phyloP scores from a whole-genome alignment of 1,139 yeast genomes.

The Kluyveromyces marxianus region DNA sequence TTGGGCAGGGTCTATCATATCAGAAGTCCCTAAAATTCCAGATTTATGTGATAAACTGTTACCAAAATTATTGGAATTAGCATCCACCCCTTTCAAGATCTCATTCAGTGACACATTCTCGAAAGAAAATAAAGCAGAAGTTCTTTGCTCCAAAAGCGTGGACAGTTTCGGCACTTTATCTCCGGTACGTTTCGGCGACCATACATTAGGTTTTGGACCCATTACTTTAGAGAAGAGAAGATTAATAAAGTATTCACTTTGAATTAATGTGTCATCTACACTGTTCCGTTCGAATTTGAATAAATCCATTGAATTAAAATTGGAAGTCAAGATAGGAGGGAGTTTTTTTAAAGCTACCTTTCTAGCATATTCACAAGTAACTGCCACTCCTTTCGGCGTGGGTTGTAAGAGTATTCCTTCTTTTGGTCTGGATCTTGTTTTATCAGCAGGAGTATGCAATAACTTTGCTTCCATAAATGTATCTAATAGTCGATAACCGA shows the following conservation, averaged over 20 bases:
- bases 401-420: conserved; percentile 54
- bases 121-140: conserved; percentile 23
- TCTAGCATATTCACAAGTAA: conserved; percentile 54
- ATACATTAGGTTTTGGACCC: conserved; percentile 64
- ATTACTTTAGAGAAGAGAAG: conserved; percentile 56
- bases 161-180: conserved; percentile 36
- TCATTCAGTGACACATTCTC: conserved; percentile 16
- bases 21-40: too few species aligned
- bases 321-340: conserved; percentile 45
- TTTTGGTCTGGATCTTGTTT: conserved; percentile 49
- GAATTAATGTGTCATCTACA: conserved; percentile 51
- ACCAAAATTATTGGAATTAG: neutral
- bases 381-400: conserved; percentile 83
- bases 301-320: conserved; percentile 65
- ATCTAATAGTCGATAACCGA: conserved; percentile 45
- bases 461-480: conserved; percentile 60
- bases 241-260: conserved; percentile 58
- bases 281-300: conserved; percentile 62
- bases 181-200: conserved; percentile 47
- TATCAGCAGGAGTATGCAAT: conserved; percentile 68
- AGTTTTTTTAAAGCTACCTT: conserved; percentile 44
- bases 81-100: neutral
- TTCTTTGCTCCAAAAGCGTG: conserved; percentile 26
- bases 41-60: neutral
- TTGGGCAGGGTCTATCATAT: conserved; percentile 7